Evolutionary conservation across 495 filamentous ascomycete species (phyloP), one percentile per base, ranked within the genome.

Genomic region (Podospora bellae-mahoneyi): DNA sequence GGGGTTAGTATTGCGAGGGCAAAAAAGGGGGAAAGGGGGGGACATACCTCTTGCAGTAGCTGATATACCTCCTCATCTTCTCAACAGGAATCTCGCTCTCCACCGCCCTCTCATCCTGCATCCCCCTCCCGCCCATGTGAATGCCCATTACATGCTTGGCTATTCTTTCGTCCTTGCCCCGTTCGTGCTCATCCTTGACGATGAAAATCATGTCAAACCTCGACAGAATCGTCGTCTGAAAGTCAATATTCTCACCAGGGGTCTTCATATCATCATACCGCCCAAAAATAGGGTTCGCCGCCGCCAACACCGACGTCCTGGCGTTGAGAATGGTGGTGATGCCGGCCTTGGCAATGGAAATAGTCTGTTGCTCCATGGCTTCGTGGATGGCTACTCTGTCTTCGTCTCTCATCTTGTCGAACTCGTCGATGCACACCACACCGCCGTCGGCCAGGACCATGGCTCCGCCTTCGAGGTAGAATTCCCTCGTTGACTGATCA

Each of bases 201-300:
- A 99, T 96, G 84, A 98, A 99, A 73, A 99, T 97, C 93, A 99
- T 97, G 80, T 99, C 96, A 81, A 99, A 99, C 82, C 96, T 90
- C 1, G 95, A 98, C 62, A 99, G 78, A 76, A 99, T 98, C 20
- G 96, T 99, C 2, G 96, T 99, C 75, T 99, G 96, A 82, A 99
- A 99, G 77, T 99, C 96, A 72, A 99, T 99, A 75, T 99, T 99
- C 79, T 99, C 96, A 23, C 96, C 96, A 0, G 96, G 94, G 2
- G 90, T 92, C 80, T 98, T 98, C 81, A 99, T 86, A 72, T 99
- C 96, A 74, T 99, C 96, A 76, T 99, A 99, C 13, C 96, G 89
- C 44, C 96, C 96, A 72, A 98, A 99, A 68, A 98, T 92, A 18
- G 96, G 96, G 79, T 99, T 99, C 26, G 96, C 96, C 7, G 96